Evolutionary conservation across 2,329 filamentous ascomycete genomes (phyloP), one percentile per base, ranked within the genome.

Genomic region (Trichoderma atrobrunneum): DNA sequence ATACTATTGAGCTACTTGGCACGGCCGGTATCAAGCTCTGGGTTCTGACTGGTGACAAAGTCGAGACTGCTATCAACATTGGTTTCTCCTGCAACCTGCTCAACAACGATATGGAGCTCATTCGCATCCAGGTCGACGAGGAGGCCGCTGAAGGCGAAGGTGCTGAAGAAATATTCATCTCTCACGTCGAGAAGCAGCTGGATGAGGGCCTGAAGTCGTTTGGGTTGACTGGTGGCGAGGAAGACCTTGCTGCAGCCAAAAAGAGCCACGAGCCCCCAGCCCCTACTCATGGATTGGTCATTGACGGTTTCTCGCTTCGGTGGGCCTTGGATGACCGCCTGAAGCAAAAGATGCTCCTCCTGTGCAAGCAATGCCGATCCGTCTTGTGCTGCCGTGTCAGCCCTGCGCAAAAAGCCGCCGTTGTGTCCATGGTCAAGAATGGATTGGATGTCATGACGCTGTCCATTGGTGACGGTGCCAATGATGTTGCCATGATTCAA

Each of bases 11-110:
- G 65, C 85, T 99, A 59, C 90, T 99, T 67, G 95, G 92, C 34
- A 90, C 94, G 78, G 96, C 96, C 69, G 97, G 97, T 80, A 98
- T 99, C 82, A 99, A 99, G 83, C 89, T 99, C 8, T 99, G 96
- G 96, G 96, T 99, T 69, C 85, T 99, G 75, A 99, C 96, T 18
- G 96, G 97, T 74, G 96, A 99, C 86, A 99, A 98, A 83, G 95
- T 98, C 36, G 96, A 99, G 83, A 99, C 96, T 28, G 96, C 97
- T 72, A 99, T 99, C 89, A 99, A 99, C 84, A 99, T 99, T 79
- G 96, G 96, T 3, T 99, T 98, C 83, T 99, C 97, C 12, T 99
- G 97, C 85, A 99, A 99, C 77, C 87, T 99, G 36, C 88, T 99
- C 70, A 94, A 95, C 82, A 99, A 98, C 81, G 93, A 97, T 76